Conservation (phyloP, 768 basidiomycete genomes). For the Mycena chlorophos region DNA sequence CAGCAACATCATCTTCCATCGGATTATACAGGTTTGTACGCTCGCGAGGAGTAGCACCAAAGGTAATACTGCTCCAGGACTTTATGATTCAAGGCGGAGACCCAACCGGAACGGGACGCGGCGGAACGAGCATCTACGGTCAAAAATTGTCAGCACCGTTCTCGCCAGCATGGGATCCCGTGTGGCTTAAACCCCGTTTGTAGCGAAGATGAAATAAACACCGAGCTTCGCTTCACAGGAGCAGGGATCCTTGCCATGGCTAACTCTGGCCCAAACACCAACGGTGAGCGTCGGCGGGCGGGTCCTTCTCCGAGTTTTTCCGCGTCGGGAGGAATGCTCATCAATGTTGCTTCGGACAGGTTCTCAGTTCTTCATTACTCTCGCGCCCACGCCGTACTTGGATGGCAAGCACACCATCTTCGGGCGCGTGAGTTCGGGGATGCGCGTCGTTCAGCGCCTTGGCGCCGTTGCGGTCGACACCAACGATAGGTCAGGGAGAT, state of each 20-base stretch:
- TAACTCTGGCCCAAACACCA: slow-evolving; percentile 93
- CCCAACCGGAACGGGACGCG: slow-evolving; percentile 93
- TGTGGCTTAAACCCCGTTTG: slow-evolving; percentile 8
- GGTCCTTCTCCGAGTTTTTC: slow-evolving; percentile 26
- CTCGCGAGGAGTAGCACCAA: background rate
- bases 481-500: slow-evolving; percentile 84
- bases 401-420: slow-evolving; percentile 89
- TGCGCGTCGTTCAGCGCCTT: slow-evolving; percentile 88
- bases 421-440: slow-evolving; percentile 87
- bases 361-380: slow-evolving; percentile 92
- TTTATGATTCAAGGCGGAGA: slow-evolving; percentile 98
- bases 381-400: slow-evolving; percentile 79
- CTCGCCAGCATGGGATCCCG: background rate
- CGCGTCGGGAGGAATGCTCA: background rate
- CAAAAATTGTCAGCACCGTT: slow-evolving; percentile 68
- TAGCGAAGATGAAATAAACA: slow-evolving; percentile 89
- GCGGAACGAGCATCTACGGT: slow-evolving; percentile 87
- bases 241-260: slow-evolving; percentile 97
- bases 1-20: slow-evolving; percentile 86
- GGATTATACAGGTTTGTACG: slow-evolving; percentile 77
- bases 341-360: slow-evolving; percentile 59
- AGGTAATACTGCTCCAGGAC: slow-evolving; percentile 50
- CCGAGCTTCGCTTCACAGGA: slow-evolving; percentile 90
- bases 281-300: slow-evolving; percentile 55
- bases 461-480: slow-evolving; percentile 88